These are phyloP conservation scores for Pythium apleroticum DNA, from an alignment of 352 stramenopile species.

Conservation along the genomic window DNA sequence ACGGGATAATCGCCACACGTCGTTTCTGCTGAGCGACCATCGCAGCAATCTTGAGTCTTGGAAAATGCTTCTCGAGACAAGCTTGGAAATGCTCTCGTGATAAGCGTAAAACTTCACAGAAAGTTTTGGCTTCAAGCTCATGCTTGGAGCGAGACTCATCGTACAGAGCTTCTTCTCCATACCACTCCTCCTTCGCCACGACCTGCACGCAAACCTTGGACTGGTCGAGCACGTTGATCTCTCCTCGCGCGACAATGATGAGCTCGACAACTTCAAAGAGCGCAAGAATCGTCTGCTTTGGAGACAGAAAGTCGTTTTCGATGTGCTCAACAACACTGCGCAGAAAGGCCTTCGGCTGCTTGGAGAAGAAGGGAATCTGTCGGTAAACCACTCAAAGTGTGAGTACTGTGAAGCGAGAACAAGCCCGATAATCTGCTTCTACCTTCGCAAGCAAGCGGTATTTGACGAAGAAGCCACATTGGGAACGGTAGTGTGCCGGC, in stretches of 20 bases:
- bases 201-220: constrained; percentile 2
- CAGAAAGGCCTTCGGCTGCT: constrained; percentile 27
- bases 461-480: constrained; percentile 31
- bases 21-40: constrained; percentile 31
- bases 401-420: not conserved
- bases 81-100: constrained; percentile 17
- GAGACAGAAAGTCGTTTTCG: constrained; percentile 30
- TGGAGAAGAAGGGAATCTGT: constrained; percentile 29
- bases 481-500: constrained; percentile 24
- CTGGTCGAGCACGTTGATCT: constrained; percentile 24
- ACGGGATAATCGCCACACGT: constrained; percentile 14
- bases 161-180: constrained; percentile 27
- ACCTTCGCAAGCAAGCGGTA: constrained; percentile 28
- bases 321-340: constrained; percentile 22
- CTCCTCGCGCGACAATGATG: constrained; percentile 25
- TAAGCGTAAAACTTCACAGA: constrained; percentile 26
- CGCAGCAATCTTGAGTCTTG: constrained; percentile 45
- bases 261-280: constrained; percentile 24
- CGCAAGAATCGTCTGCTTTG: constrained; percentile 20
- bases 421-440: not conserved
- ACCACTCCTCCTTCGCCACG: constrained; percentile 16
- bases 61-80: constrained; percentile 55
- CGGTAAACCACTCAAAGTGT: not conserved
- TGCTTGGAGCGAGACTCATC: constrained; percentile 16
- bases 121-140: constrained; percentile 22